phyloP scores from a whole-genome alignment of 768 basidiomycete genomes.

The Lentinula boryana region DNA sequence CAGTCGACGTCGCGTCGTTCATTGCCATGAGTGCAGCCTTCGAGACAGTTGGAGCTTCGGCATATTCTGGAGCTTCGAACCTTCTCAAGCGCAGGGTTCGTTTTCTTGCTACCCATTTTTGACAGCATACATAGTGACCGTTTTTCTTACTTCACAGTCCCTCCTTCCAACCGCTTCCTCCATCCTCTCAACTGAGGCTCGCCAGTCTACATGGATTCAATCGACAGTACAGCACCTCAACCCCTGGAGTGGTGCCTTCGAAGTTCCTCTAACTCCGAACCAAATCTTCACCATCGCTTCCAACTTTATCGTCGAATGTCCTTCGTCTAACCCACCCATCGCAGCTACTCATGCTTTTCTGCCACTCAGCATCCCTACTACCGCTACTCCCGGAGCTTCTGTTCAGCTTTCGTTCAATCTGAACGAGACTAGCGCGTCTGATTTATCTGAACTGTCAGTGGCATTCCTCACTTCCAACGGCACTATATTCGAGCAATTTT shows the following conservation, averaged over 20 bases:
- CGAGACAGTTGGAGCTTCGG: conserved; percentile 43
- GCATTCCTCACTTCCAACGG: conserved; percentile 26
- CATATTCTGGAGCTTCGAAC: conserved; percentile 41
- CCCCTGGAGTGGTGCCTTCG: conserved; percentile 53
- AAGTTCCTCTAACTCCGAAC: conserved; percentile 29
- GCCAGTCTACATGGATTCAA: conserved; percentile 58
- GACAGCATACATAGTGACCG: conserved; percentile 17
- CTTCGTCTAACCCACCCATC: conserved; percentile 38
- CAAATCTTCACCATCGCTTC: conserved; percentile 43
- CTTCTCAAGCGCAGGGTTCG: conserved; percentile 34
- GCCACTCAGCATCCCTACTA: conserved; percentile 23
- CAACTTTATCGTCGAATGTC: conserved; percentile 42
- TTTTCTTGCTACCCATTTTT: conserved; percentile 15
- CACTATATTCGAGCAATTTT: conserved; percentile 23
- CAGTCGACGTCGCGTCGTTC: conserved; percentile 42
- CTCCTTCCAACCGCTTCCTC: conserved; percentile 39
- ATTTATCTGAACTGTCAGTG: conserved; percentile 20
- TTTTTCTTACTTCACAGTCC: conserved; percentile 9
- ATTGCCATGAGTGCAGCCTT: conserved; percentile 42
- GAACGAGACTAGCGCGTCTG: background rate
- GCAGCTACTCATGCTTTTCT: conserved; percentile 44
- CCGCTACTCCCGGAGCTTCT: conserved; percentile 22
- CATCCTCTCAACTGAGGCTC: conserved; percentile 50
- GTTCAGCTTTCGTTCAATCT: conserved; percentile 12
- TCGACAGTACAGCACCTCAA: conserved; percentile 39